Evolutionary conservation across 2,329 filamentous ascomycete genomes (phyloP).

Genomic region (Colletotrichum noveboracense): DNA sequence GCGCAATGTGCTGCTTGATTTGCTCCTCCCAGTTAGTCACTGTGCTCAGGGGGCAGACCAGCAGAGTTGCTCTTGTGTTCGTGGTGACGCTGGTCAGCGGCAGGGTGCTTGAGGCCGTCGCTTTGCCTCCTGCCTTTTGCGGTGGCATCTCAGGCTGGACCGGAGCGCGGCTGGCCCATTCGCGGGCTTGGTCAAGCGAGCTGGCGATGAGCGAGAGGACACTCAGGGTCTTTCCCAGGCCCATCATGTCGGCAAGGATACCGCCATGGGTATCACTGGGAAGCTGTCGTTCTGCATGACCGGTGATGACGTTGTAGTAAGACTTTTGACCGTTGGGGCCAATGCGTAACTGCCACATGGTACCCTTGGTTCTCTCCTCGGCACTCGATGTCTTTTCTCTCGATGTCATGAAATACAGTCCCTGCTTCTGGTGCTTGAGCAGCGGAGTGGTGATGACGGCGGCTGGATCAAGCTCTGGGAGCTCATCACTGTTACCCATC

Average conservation of each 20-base stretch:
- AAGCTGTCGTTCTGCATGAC: conserved; percentile 61
- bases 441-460: conserved; percentile 68
- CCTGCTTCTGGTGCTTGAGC: conserved; percentile 88
- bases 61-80: conserved; percentile 81
- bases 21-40: conserved; percentile 96
- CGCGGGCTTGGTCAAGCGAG: conserved; percentile 65
- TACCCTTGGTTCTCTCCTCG: conserved; percentile 67
- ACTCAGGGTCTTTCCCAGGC: conserved; percentile 85
- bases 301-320: conserved; percentile 88
- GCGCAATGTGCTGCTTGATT: conserved; percentile 79
- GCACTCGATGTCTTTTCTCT: conserved; percentile 70
- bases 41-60: conserved; percentile 89
- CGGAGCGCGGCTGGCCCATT: conserved; percentile 64
- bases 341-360: conserved; percentile 76
- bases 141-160: conserved; percentile 49
- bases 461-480: conserved; percentile 75
- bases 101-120: conserved; percentile 42
- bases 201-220: conserved; percentile 78
- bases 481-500: conserved; percentile 74
- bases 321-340: conserved; percentile 55
- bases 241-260: conserved; percentile 87
- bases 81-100: conserved; percentile 57
- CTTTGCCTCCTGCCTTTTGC: conserved; percentile 41
- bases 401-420: conserved; percentile 81
- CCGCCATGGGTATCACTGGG: conserved; percentile 75